Evolutionary conservation across 441 rosid genomes (phyloP), one percentile per base, ranked within the genome.

Genomic region (Syzygium syzygioides): DNA sequence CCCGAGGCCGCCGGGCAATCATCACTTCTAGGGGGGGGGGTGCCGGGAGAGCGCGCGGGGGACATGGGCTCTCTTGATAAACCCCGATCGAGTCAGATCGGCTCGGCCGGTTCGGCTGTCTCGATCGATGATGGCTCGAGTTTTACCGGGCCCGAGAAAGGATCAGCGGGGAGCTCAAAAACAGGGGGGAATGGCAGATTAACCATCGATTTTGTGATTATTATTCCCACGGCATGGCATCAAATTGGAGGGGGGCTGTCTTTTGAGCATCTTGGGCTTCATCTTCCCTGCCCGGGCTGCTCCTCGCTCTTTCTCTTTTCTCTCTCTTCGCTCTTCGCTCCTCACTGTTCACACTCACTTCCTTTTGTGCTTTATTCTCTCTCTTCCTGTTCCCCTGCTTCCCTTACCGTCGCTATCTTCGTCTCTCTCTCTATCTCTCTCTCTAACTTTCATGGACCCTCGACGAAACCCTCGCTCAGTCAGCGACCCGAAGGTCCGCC

Each of bases 401-500:
- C 32, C 66, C 9, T 55, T 9, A 0, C 25, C 4, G 4, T 55
- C 23, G 12, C 30, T 11, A 14, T 25, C 6, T 0, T 45, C 48
- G 7, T 25, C 6, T 2, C 23, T 5, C 48, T 71, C 80, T 71
- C 28, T 71, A 14, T 34, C 79, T 32, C 7, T n/a, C 1, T 30
- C 26, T 11, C 15, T 37, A 2, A 37, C 50, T 71, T 12, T 41
- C 52, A 97, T 97, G 99, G 98, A 96, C 87, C 87, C 96, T 88
- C 96, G 98, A 85, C 97, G 98, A 68, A 86, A 94, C 80, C 90
- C 97, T 55, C 97, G 99, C 88, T 92, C 96, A 64, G 94, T 95
- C 37, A 93, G 93, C 88, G 98, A 97, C 90, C 99, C 99, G 9
- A 96, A 97, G 93, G 94, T 96, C 90, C 96, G 99, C 17, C 97